These are phyloP conservation scores for Lasiosphaeria miniovina DNA, from an alignment of 495 filamentous ascomycete species.

Conservation along the genomic window DNA sequence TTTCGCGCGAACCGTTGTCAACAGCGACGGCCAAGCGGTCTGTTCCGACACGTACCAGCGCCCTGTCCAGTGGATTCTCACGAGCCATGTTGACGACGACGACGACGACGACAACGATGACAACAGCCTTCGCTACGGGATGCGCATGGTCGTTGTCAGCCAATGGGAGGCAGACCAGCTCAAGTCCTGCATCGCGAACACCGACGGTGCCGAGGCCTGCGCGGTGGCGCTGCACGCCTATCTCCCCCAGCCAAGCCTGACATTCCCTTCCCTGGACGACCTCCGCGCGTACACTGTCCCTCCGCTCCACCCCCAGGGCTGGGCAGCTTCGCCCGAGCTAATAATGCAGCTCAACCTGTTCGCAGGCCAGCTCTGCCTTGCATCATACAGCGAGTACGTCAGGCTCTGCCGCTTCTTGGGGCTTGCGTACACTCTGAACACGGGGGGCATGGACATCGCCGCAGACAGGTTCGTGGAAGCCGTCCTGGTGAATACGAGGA, in stretches of 20 bases:
- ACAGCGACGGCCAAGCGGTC: slow-evolving; percentile 4
- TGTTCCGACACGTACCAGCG: slow-evolving; percentile 51
- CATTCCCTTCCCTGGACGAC: slow-evolving; percentile 45
- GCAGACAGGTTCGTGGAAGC: slow-evolving; percentile 47
- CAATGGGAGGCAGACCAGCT: slow-evolving; percentile 59
- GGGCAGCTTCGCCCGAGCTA: slow-evolving; percentile 25
- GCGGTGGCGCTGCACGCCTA: slow-evolving; percentile 55
- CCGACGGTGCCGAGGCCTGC: background rate
- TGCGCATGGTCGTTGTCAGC: slow-evolving; percentile 55
- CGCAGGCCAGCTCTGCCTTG: slow-evolving; percentile 63
- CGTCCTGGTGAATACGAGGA: slow-evolving; percentile 11
- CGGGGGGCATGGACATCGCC: slow-evolving; percentile 16
- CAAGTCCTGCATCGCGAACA: slow-evolving; percentile 30
- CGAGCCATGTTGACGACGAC: slow-evolving; percentile 13
- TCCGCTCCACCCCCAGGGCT: background rate
- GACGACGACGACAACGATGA: too few relatives aligned
- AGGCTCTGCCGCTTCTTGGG: slow-evolving; percentile 54
- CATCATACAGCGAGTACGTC: slow-evolving; percentile 51
- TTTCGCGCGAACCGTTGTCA: slow-evolving; percentile 50
- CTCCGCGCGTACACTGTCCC: slow-evolving; percentile 43
- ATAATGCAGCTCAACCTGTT: slow-evolving; percentile 60
- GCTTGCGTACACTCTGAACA: slow-evolving; percentile 26
- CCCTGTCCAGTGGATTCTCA: slow-evolving; percentile 59
- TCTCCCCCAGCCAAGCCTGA: slow-evolving; percentile 48
- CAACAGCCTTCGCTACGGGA: too few relatives aligned